Evolutionary conservation across 768 basidiomycete genomes (phyloP), one percentile per base, ranked within the genome.

Genomic region (Obba rivulosa): DNA sequence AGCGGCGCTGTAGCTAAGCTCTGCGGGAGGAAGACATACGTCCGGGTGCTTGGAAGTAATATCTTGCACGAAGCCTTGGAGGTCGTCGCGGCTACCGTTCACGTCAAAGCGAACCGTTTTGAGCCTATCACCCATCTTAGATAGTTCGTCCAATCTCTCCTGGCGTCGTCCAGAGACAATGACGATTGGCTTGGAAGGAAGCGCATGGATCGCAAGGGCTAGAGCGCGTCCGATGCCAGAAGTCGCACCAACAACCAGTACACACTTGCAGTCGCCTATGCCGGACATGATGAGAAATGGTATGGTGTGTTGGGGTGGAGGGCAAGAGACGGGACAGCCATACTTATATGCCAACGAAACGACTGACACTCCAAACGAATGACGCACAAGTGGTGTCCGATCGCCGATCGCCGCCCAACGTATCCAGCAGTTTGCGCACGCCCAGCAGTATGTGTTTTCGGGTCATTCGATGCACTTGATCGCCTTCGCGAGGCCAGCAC

Each of bases 211-310:
- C 18, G 71, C 68, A 9, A 77, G 66, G 7, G 80, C 79, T 7
- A 83, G 72, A 34, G 74, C 72, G 3, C 78, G 74, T 16, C 81
- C 80, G 23, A 81, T 76, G 28, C 80, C 80, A 24, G 77, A 66
- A 3, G 80, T 80, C 3, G 78, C 79, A 16, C 79, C 78, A 41
- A 76, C 69, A 47, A 80, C 65, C 44, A 80, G 70, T 51, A 80
- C 62, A 47, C 76, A 78, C 61, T 74, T 76, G 22, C 67, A 68
- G 58, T 73, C 66, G 55, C 70, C 62, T 48, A 80, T 76, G 44
- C 62, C 28, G 28, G 28, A 13, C 28, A 31, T 31, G 28, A 13
- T 31, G 28, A 13, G 13, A 13, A 13, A 31, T 13, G 28, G 13
- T 31, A 13, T 31, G 5, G 28, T 31, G 13, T 31, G 28, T 13